Percentiles rank a stretch among this genome's conserved stretches.
Conservation (phyloP, 140 eudicot species). For the Senecio squalidus region DNA sequence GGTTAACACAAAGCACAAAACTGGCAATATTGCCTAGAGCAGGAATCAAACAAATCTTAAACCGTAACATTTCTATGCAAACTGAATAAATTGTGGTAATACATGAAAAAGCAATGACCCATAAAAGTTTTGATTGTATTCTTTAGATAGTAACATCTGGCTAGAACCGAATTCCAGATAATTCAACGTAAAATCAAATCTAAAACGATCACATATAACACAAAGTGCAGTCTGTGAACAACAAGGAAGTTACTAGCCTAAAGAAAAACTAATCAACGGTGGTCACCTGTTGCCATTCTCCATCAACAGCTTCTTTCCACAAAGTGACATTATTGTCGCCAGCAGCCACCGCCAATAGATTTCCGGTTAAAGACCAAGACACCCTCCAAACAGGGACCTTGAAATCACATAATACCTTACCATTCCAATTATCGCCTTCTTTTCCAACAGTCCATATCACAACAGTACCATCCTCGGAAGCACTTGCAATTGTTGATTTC, state of each 20-base stretch:
- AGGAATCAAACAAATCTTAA: slow-evolving; percentile 5
- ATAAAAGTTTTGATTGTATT: slow-evolving; percentile 4
- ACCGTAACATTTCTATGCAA: slow-evolving; percentile 11
- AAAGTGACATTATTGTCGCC: slow-evolving; percentile 75
- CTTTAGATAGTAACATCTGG: slow-evolving; percentile 3
- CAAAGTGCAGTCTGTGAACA: background rate
- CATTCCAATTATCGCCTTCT: slow-evolving; percentile 92
- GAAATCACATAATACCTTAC: slow-evolving; percentile 65
- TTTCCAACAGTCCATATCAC: slow-evolving; percentile 84
- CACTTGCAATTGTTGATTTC: slow-evolving; percentile 87
- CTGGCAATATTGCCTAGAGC: background rate
- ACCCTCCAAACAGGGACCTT: slow-evolving; percentile 88
- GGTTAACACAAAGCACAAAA: background rate
- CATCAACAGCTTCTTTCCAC: slow-evolving; percentile 96
- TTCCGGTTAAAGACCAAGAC: slow-evolving; percentile 88
- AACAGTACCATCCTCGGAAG: slow-evolving; percentile 84
- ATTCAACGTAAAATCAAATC: slow-evolving; percentile 4
- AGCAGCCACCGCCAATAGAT: slow-evolving; percentile 82
- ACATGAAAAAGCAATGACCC: background rate
- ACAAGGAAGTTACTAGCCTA: background rate
- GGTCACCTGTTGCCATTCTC: slow-evolving; percentile 88
- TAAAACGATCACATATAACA: background rate
- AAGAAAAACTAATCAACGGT: slow-evolving; percentile 47
- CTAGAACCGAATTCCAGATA: background rate
- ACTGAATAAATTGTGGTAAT: background rate